These are phyloP conservation scores for Alternaria tenuissima DNA, from an alignment of 2,329 filamentous ascomycete genomes.

Conservation along the genomic window DNA sequence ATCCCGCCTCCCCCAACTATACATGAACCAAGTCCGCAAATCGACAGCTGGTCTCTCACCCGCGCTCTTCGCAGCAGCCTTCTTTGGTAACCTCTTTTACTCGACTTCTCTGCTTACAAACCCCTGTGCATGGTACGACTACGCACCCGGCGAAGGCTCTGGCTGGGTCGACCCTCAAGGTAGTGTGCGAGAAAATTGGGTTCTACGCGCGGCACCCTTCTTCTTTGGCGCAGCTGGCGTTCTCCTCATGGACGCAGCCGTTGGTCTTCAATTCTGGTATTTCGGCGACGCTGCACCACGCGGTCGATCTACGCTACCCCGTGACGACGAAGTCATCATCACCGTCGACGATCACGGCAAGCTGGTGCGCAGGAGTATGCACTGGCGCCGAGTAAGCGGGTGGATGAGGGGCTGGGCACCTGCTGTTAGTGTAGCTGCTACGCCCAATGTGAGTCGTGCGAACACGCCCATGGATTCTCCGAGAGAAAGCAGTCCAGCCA, in stretches of 20 bases:
- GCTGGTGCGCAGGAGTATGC: constrained; percentile 51
- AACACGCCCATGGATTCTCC: constrained; percentile 38
- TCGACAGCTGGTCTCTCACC: constrained; percentile 71
- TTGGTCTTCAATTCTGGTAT: constrained; percentile 69
- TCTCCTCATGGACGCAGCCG: constrained; percentile 66
- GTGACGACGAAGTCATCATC: constrained; percentile 57
- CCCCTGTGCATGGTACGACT: constrained; percentile 68
- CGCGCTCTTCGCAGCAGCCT: constrained; percentile 70
- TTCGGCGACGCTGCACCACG: constrained; percentile 59
- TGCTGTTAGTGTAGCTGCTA: constrained; percentile 53
- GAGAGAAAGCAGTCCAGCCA: constrained; percentile 27
- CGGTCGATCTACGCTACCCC: constrained; percentile 23
- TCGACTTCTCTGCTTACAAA: constrained; percentile 69
- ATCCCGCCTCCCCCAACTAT: constrained; percentile 64
- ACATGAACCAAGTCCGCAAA: constrained; percentile 70
- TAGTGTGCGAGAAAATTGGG: constrained; percentile 64
- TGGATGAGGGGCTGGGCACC: constrained; percentile 75
- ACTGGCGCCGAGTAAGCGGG: constrained; percentile 66
- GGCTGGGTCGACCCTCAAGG: constrained; percentile 68
- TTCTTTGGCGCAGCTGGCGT: constrained; percentile 73
- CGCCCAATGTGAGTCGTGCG: constrained; percentile 41
- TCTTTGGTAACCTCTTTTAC: constrained; percentile 74
- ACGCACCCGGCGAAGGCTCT: constrained; percentile 61
- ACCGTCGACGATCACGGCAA: constrained; percentile 51
- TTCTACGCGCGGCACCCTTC: constrained; percentile 67